Conservation (phyloP, 23 red algal species). For the Cyanidiococcus yangmingshanensis region DNA sequence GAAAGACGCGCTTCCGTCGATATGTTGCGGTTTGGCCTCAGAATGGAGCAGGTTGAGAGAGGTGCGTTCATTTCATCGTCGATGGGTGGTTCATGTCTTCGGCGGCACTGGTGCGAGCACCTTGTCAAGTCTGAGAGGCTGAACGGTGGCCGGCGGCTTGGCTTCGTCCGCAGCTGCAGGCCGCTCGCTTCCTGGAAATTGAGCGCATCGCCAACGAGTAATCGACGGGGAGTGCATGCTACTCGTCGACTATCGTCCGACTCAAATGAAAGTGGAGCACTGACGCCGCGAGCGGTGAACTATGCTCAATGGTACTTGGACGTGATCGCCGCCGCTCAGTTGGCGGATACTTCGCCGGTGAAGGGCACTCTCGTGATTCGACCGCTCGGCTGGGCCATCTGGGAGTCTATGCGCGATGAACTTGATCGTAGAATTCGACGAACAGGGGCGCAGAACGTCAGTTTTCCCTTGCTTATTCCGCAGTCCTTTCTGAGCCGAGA, state of each 20-base stretch:
- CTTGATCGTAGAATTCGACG: conserved; percentile 66
- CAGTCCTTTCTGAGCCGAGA: conserved; percentile 89
- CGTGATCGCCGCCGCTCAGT: conserved; percentile 71
- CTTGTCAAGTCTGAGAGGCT: too few species aligned
- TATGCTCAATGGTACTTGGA: conserved; percentile 90
- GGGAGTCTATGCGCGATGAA: conserved; percentile 65
- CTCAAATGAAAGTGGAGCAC: conserved; percentile 4
- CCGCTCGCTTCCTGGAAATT: too few species aligned
- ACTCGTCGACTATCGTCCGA: not conserved
- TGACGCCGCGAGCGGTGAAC: conserved; percentile 67
- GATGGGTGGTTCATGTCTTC: too few species aligned
- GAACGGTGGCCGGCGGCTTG: too few species aligned
- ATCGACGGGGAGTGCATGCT: not conserved
- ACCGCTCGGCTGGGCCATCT: conserved; percentile 82
- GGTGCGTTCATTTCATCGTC: not conserved
- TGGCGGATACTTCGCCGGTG: conserved; percentile 74
- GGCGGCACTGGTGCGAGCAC: too few species aligned
- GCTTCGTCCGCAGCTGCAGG: too few species aligned
- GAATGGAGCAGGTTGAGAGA: not conserved
- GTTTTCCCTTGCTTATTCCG: conserved; percentile 93
- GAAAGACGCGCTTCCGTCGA: too few species aligned
- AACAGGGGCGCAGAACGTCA: conserved; percentile 74
- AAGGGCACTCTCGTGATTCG: conserved; percentile 80
- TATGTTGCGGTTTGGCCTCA: too few species aligned
- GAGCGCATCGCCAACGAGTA: not conserved